phyloP scores from a whole-genome alignment of 2,329 filamentous ascomycete genomes.

The Beauveria varroae region DNA sequence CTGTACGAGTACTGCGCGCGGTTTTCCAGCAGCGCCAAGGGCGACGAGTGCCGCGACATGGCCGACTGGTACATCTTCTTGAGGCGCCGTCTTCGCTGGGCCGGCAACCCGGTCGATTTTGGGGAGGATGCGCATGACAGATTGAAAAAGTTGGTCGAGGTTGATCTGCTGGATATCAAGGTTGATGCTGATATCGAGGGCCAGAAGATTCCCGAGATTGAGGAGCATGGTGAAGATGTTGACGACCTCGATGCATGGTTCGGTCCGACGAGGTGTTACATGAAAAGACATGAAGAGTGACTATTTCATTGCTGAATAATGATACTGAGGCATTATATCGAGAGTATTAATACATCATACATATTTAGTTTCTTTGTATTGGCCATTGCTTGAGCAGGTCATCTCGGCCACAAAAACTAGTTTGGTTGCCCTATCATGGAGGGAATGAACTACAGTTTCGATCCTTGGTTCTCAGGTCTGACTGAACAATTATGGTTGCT shows the following conservation, averaged over 20 bases:
- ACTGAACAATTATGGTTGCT: not conserved
- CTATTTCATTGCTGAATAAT: not conserved
- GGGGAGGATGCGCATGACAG: not conserved
- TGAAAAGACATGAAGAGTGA: too few relatives aligned
- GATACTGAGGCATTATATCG: not conserved
- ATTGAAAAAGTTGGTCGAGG: not conserved
- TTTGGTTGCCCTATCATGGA: not conserved
- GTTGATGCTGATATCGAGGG: not conserved
- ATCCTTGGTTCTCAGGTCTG: not conserved
- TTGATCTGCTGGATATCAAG: not conserved
- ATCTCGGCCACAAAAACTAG: not conserved
- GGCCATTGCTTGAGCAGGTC: not conserved
- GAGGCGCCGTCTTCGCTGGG: constrained; percentile 10
- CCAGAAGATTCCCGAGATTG: not conserved
- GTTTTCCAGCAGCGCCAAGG: constrained; percentile 7
- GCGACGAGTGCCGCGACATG: constrained; percentile 11
- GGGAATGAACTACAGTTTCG: not conserved
- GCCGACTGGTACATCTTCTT: constrained; percentile 18
- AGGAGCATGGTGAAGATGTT: not conserved
- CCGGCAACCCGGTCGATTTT: not conserved
- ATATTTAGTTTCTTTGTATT: not conserved
- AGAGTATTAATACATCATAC: not conserved
- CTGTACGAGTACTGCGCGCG: constrained; percentile 18
- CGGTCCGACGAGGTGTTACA: not conserved
- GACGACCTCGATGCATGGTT: constrained; percentile 9